phyloP scores from a whole-genome alignment of 371 early-diverging fungal genomes.

The Chytridium lagenaria region DNA sequence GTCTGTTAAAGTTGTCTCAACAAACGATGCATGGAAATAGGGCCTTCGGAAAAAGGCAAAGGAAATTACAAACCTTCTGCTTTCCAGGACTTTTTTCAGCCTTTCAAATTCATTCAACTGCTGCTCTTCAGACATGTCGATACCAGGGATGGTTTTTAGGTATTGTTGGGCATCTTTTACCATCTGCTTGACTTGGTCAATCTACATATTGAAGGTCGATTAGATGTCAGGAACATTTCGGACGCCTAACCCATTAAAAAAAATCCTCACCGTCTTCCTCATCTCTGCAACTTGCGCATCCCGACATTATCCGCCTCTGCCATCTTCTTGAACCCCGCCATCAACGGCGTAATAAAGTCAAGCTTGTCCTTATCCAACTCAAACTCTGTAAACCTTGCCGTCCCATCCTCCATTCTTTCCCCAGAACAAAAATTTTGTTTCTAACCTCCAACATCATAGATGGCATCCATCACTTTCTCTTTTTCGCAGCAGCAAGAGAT shows the following conservation, averaged over 20 bases:
- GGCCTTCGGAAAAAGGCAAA: not conserved
- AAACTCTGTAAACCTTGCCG: not conserved
- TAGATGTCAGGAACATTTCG: not conserved
- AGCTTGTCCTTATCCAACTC: slow-evolving; percentile 5
- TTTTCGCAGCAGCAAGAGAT: slow-evolving; percentile 19
- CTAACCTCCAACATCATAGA: too few relatives aligned
- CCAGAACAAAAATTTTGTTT: not conserved
- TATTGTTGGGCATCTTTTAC: not conserved
- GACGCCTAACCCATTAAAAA: not conserved
- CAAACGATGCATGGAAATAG: not conserved
- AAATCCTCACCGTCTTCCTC: not conserved
- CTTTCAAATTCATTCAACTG: not conserved
- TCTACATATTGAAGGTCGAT: too few relatives aligned
- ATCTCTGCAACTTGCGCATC: slow-evolving; percentile 7
- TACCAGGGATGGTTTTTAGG: not conserved
- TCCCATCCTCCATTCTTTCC: not conserved
- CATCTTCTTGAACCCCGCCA: slow-evolving; percentile 14
- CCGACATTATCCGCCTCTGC: slow-evolving; percentile 1
- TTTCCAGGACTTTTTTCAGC: not conserved
- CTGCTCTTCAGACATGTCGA: not conserved
- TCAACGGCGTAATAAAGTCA: slow-evolving; percentile 5
- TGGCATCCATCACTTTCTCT: slow-evolving; percentile 7
- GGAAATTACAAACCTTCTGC: not conserved
- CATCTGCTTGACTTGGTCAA: not conserved
- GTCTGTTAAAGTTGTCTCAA: not conserved